Percentiles rank a stretch among this genome's conserved stretches.
Conservation (phyloP, 116 monocot genomes). For the Posidonia oceanica region DNA sequence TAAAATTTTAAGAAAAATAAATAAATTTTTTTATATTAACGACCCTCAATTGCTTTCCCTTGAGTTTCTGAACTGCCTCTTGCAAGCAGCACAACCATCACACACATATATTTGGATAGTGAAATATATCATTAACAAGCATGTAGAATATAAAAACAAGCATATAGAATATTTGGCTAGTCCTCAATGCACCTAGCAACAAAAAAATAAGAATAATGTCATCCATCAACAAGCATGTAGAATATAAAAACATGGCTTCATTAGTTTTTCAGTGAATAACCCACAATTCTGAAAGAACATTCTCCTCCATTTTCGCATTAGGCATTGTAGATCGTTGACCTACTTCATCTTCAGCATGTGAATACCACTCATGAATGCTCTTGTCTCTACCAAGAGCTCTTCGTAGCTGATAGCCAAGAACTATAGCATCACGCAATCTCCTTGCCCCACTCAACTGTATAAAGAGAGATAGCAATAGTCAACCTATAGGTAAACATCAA, state of each 20-base stretch:
- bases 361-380: slow-evolving; percentile 91
- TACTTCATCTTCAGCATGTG: slow-evolving; percentile 76
- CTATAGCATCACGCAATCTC: slow-evolving; percentile 93
- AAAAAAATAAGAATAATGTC: not conserved
- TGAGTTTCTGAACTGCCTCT: too few species aligned
- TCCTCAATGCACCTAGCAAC: slow-evolving; percentile 47
- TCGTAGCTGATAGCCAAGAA: slow-evolving; percentile 92
- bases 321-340: slow-evolving; percentile 35
- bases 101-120: too few species aligned
- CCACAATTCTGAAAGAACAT: slow-evolving; percentile 38
- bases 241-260: not conserved
- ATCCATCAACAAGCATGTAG: not conserved
- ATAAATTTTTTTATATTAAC: too few species aligned
- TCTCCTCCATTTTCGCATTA: slow-evolving; percentile 20
- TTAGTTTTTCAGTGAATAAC: slow-evolving; percentile 17
- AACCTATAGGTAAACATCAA: not conserved
- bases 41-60: too few species aligned
- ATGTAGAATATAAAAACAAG: too few species aligned
- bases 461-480: slow-evolving; percentile 1
- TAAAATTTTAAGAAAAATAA: too few species aligned
- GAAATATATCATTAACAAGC: too few species aligned
- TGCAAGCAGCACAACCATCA: too few species aligned
- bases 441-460: slow-evolving; percentile 77
- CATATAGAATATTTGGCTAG: not conserved
- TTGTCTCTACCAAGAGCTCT: slow-evolving; percentile 83